Evolutionary conservation across 352 stramenopile species (phyloP), one percentile per base, ranked within the genome.

Genomic region (Pythium folliculosum): DNA sequence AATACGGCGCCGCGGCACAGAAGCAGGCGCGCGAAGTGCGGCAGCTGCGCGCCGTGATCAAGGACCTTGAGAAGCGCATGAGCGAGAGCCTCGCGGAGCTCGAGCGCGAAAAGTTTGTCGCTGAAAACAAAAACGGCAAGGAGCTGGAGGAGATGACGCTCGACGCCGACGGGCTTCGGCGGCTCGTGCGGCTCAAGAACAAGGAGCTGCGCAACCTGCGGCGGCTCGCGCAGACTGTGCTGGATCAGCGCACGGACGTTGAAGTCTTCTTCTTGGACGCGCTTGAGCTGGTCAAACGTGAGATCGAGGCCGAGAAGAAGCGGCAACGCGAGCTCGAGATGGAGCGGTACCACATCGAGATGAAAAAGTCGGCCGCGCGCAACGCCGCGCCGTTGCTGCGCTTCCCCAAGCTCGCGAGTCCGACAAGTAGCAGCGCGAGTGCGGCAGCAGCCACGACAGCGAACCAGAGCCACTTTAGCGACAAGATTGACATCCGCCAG

Each of bases 191-290:
- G 14, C 77, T 98, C 19, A 98, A 98, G 68, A 98, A 98, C 75
- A 94, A 95, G 60, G 95, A 98, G 81, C 73, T 98, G 38, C 79
- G 85, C 16, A 93, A 96, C 57, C 76, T 98, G 38, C 80, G 91
- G 27, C 80, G 81, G 38, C 86, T 98, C 16, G 84, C 92, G 7
- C 84, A 98, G 65, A 94, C 84, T 16, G 96, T 98, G 50, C 74
- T 98, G 43, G 82, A 92, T 51, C 95, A 98, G 71, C 81, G 94
- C 38, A 97, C 88, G 5, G 93, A 98, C 47, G 72, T 94, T 7
- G 85, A 95, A 61, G 89, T 97, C 60, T 98, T 97, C 72, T 97
- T 98, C 60, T 65, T 98, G 45, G 91, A 98, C 64, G 89, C 91
- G 19, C 78, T 98, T 12, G 84, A 94, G 44, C 76, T 95, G 45